phyloP scores from a whole-genome alignment of 495 filamentous ascomycete genomes.

The Trichoderma parareesei region DNA sequence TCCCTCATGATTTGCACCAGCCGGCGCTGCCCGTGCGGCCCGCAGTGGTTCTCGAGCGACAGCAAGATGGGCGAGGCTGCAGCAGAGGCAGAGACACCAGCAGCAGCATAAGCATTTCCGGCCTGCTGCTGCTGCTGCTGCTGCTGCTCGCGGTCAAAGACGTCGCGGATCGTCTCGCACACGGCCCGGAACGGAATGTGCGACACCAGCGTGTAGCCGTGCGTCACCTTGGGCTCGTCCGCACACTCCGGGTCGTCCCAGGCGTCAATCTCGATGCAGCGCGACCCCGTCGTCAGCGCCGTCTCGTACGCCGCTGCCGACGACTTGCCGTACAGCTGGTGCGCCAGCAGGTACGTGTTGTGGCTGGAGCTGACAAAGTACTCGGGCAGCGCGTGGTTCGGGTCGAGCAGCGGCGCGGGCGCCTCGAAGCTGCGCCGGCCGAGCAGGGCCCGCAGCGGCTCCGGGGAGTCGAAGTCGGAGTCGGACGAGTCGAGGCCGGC shows the following conservation, averaged over 20 bases:
- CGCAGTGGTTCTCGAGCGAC: slow-evolving; percentile 49
- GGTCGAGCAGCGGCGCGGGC: slow-evolving; percentile 31
- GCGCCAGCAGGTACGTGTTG: slow-evolving; percentile 57
- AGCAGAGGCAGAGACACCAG: background rate
- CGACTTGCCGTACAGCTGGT: slow-evolving; percentile 45
- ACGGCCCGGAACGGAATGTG: slow-evolving; percentile 45
- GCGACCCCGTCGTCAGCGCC: slow-evolving; percentile 38
- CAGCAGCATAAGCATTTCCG: slow-evolving; percentile 19
- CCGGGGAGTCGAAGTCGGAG: slow-evolving; percentile 18
- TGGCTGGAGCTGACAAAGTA: slow-evolving; percentile 68
- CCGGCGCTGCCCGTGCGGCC: slow-evolving; percentile 34
- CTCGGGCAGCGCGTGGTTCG: slow-evolving; percentile 41
- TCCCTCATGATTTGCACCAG: slow-evolving; percentile 47
- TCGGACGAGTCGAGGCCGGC: slow-evolving; percentile 21
- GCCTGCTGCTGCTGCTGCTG: slow-evolving; percentile 17
- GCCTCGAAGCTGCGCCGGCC: slow-evolving; percentile 38
- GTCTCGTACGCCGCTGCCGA: slow-evolving; percentile 39
- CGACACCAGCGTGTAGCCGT: slow-evolving; percentile 47
- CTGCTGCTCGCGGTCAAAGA: slow-evolving; percentile 36
- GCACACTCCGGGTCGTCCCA: slow-evolving; percentile 43
- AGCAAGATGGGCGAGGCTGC: slow-evolving; percentile 40
- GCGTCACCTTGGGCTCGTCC: slow-evolving; percentile 47
- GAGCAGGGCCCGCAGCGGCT: slow-evolving; percentile 29
- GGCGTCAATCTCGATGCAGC: slow-evolving; percentile 52
- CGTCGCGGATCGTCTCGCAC: slow-evolving; percentile 43